Percentiles rank a stretch among this genome's conserved stretches.
These are phyloP conservation scores for Coccomyxa subellipsoidea DNA, from an alignment of 163 green algal genomes.

Conservation along the genomic window DNA sequence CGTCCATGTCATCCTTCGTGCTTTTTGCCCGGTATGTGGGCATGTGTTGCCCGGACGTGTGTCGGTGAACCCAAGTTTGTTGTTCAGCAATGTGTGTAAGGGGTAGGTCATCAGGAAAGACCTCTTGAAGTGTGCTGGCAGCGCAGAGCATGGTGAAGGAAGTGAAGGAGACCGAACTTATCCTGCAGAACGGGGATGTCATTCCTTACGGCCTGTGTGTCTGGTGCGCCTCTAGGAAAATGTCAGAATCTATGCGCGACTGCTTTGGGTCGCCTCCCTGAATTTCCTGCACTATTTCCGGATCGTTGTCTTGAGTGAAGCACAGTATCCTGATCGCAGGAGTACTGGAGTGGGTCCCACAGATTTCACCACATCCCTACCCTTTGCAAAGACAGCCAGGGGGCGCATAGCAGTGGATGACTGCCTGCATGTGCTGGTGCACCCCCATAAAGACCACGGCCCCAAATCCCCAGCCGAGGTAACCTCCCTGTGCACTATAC, in stretches of 20 bases:
- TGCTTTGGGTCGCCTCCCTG: background rate
- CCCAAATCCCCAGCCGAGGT: conserved; percentile 7
- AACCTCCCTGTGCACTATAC: too few relatives aligned
- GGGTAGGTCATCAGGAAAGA: too few relatives aligned
- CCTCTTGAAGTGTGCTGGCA: conserved; percentile 2
- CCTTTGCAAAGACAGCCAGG: conserved; percentile 73
- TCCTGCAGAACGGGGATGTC: conserved; percentile 52
- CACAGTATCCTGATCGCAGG: background rate
- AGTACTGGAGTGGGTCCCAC: conserved; percentile 52
- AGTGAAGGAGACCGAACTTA: conserved; percentile 36
- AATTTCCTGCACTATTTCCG: background rate
- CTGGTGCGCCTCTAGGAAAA: conserved; percentile 62
- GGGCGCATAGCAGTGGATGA: conserved; percentile 71
- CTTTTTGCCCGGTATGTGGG: too few relatives aligned
- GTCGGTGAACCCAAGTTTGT: too few relatives aligned
- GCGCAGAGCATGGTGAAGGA: conserved; percentile 32
- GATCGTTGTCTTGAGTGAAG: background rate
- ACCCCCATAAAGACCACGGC: conserved; percentile 10
- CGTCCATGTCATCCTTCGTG: too few relatives aligned
- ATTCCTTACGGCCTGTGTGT: conserved; percentile 83
- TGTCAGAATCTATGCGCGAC: background rate
- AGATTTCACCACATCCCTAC: conserved; percentile 71
- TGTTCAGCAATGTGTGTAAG: too few relatives aligned
- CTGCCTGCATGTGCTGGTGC: conserved; percentile 59
- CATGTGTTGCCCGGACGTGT: too few relatives aligned